These are phyloP conservation scores for Atractiella rhizophila DNA, from an alignment of 768 basidiomycete genomes.

Conservation along the genomic window DNA sequence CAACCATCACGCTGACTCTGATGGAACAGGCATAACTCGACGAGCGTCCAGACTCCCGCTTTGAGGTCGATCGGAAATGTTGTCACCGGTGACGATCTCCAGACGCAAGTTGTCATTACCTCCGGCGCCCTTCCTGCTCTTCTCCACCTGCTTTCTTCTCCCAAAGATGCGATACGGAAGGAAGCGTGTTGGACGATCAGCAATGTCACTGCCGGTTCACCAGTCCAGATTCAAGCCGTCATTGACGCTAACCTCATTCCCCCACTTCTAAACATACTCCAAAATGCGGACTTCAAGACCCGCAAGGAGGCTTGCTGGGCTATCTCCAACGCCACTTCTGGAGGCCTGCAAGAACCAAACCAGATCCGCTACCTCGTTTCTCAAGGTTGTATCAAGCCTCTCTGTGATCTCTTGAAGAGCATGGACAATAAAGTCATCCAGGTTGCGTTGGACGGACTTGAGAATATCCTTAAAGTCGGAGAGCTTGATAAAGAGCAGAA, in stretches of 20 bases:
- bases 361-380: conserved; percentile 95
- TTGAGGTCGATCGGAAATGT: conserved; percentile 97
- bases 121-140: conserved; percentile 90
- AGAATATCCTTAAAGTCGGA: conserved; percentile 93
- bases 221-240: conserved; percentile 86
- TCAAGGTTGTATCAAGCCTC: conserved; percentile 94
- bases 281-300: conserved; percentile 96
- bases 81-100: conserved; percentile 94
- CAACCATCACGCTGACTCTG: background rate
- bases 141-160: conserved; percentile 70
- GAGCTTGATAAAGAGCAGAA: conserved; percentile 69
- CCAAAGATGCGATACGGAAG: conserved; percentile 96
- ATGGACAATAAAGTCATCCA: conserved; percentile 99
- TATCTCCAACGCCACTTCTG: conserved; percentile 94
- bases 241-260: conserved; percentile 97
- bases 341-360: conserved; percentile 79
- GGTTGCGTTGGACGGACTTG: conserved; percentile 87
- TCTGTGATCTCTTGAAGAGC: conserved; percentile 84
- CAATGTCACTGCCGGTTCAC: conserved; percentile 89
- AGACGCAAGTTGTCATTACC: conserved; percentile 96
- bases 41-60: conserved; percentile 93
- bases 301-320: conserved; percentile 99
- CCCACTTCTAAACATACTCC: conserved; percentile 91
- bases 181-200: conserved; percentile 99
- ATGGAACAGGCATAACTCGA: conserved; percentile 24